A percentile compares a stretch with the other conserved stretches of the same genome.
Evolutionary conservation across 441 rosid genomes (phyloP).

Genomic region (Cnidoscolus chayamansa): DNA sequence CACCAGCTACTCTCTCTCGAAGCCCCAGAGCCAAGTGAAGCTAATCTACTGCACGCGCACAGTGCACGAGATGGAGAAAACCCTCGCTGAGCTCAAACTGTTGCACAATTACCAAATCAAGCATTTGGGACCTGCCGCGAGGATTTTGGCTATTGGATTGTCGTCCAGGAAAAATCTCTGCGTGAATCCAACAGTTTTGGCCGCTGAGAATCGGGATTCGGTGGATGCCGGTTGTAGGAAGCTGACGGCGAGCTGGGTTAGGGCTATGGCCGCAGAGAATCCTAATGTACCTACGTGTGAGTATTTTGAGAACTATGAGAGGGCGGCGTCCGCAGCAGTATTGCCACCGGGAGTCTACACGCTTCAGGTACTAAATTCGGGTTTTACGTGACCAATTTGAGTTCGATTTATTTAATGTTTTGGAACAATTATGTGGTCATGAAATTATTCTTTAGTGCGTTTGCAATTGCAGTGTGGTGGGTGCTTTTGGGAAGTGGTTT

Average conservation of each 20-base stretch:
- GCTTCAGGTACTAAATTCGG: slow-evolving; percentile 48
- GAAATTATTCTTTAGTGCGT: background rate
- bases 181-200: slow-evolving; percentile 64
- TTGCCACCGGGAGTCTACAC: slow-evolving; percentile 97
- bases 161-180: slow-evolving; percentile 92
- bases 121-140: slow-evolving; percentile 66
- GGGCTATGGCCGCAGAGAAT: slow-evolving; percentile 69
- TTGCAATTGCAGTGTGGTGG: background rate
- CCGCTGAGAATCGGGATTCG: slow-evolving; percentile 84
- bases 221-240: slow-evolving; percentile 93
- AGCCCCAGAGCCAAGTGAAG: slow-evolving; percentile 66
- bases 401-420: background rate
- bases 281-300: slow-evolving; percentile 75
- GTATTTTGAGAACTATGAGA: slow-evolving; percentile 78
- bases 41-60: slow-evolving; percentile 94
- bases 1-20: slow-evolving; percentile 73
- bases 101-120: slow-evolving; percentile 66
- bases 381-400: background rate
- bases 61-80: slow-evolving; percentile 98
- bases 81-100: slow-evolving; percentile 73
- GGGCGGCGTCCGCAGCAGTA: slow-evolving; percentile 61
- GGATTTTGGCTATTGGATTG: slow-evolving; percentile 70
- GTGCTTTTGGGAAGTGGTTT: background rate
- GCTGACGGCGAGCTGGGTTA: slow-evolving; percentile 86
- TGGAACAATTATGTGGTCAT: background rate